These are phyloP conservation scores for Hygrophorus pudorinus DNA, from an alignment of 768 basidiomycete species.

Conservation along the genomic window DNA sequence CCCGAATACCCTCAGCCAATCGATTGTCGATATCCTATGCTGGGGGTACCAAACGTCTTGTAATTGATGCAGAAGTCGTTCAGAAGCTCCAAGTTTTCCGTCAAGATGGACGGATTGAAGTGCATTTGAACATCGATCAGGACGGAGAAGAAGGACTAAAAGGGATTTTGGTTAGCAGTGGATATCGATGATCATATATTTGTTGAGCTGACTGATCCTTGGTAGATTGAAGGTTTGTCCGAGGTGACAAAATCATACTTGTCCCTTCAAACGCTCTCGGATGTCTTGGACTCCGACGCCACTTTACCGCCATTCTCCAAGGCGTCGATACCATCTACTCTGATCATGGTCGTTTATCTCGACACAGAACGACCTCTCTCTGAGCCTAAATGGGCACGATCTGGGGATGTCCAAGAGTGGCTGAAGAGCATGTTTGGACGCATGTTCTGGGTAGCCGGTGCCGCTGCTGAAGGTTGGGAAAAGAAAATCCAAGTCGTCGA, in stretches of 20 bases:
- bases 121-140: slow-evolving; percentile 50
- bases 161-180: slow-evolving; percentile 61
- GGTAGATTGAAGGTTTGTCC: slow-evolving; percentile 65
- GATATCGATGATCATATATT: slow-evolving; percentile 4
- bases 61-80: slow-evolving; percentile 84
- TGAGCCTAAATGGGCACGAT: slow-evolving; percentile 95
- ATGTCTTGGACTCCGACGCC: slow-evolving; percentile 37
- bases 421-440: slow-evolving; percentile 78
- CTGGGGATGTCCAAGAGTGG: slow-evolving; percentile 93
- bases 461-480: slow-evolving; percentile 83
- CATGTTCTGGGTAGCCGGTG: slow-evolving; percentile 80
- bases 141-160: slow-evolving; percentile 48
- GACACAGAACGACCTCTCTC: slow-evolving; percentile 85
- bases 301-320: slow-evolving; percentile 70
- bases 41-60: slow-evolving; percentile 74
- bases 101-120: slow-evolving; percentile 78
- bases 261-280: slow-evolving; percentile 39
- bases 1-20: slow-evolving; percentile 60
- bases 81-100: slow-evolving; percentile 74
- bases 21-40: slow-evolving; percentile 95
- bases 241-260: slow-evolving; percentile 64
- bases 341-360: slow-evolving; percentile 67
- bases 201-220: slow-evolving; percentile 10
- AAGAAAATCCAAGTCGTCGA: slow-evolving; percentile 87
- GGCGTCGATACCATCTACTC: slow-evolving; percentile 37